phyloP scores from a whole-genome alignment of 805 yeast genomes.

The Metschnikowia picachoensis region DNA sequence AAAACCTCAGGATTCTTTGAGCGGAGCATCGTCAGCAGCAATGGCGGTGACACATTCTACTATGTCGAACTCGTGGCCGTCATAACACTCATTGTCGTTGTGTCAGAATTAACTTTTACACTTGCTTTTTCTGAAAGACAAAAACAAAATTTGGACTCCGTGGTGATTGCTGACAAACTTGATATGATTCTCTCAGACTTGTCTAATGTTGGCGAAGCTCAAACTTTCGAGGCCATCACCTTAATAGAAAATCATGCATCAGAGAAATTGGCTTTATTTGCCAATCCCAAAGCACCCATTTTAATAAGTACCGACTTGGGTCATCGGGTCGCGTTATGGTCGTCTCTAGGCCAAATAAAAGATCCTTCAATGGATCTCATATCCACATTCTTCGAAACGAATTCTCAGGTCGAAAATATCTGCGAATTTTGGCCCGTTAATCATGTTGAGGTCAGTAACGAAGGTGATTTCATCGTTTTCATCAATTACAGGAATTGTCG shows the following conservation, averaged over 20 bases:
- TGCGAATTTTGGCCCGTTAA: conserved; percentile 60
- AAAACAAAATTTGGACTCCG: conserved; percentile 4
- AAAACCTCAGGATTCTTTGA: background rate
- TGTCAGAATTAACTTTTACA: conserved; percentile 41
- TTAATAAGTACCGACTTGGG: conserved; percentile 71
- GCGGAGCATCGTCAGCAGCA: background rate
- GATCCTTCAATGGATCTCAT: conserved; percentile 23
- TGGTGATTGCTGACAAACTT: background rate
- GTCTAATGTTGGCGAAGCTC: conserved; percentile 15
- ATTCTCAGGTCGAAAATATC: conserved; percentile 21
- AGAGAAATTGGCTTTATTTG: conserved; percentile 58
- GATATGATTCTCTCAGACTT: conserved; percentile 9
- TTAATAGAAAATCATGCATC: conserved; percentile 47
- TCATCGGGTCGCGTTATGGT: conserved; percentile 70
- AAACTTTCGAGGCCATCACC: conserved; percentile 30
- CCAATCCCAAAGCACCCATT: conserved; percentile 58
- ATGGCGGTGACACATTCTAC: conserved; percentile 44
- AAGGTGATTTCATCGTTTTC: conserved; percentile 56
- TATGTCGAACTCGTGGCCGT: conserved; percentile 54
- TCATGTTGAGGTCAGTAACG: conserved; percentile 51
- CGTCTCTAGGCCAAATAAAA: conserved; percentile 42
- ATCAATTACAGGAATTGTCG: conserved; percentile 47
- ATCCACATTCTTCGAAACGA: conserved; percentile 37
- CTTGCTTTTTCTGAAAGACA: conserved; percentile 19
- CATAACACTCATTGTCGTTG: conserved; percentile 48